These are phyloP conservation scores for Stephanodiscus triporus DNA, from an alignment of 108 stramenopile species.

Conservation along the genomic window DNA sequence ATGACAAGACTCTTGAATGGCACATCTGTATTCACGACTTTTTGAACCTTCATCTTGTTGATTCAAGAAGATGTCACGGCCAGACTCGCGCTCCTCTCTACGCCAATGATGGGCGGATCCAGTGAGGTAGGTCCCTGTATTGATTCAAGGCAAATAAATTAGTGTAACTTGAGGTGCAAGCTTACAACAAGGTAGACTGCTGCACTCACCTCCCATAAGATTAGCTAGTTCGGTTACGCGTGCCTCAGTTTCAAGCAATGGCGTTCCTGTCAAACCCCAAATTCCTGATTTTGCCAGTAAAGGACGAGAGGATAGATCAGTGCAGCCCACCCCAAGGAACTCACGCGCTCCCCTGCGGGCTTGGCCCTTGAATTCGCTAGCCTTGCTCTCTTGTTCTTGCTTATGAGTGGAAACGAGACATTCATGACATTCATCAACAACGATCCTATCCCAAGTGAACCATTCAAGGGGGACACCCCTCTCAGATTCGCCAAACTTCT, in stretches of 20 bases:
- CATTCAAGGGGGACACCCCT: conserved; percentile 48
- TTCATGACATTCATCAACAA: conserved; percentile 61
- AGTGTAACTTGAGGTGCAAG: not conserved
- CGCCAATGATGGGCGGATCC: conserved; percentile 41
- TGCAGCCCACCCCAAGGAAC: conserved; percentile 63
- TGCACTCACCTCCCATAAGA: conserved; percentile 69
- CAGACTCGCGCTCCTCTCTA: conserved; percentile 37
- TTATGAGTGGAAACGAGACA: conserved; percentile 19
- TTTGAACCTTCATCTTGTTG: conserved; percentile 39
- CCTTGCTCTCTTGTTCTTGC: conserved; percentile 30
- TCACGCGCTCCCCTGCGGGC: conserved; percentile 53
- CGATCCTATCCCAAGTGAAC: conserved; percentile 59
- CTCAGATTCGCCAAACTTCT: conserved; percentile 19
- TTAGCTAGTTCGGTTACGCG: conserved; percentile 75
- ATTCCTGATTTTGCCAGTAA: conserved; percentile 47
- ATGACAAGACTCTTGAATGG: conserved; percentile 21
- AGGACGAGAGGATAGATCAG: conserved; percentile 54
- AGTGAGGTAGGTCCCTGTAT: conserved; percentile 39
- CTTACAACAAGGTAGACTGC: conserved; percentile 9
- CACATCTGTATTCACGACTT: conserved; percentile 37
- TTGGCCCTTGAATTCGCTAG: conserved; percentile 31
- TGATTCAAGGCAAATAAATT: not conserved
- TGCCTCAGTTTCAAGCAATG: conserved; percentile 62
- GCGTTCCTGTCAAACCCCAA: conserved; percentile 77
- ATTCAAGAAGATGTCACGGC: conserved; percentile 44